Conservation (phyloP, 176 grass and related monocot species). For the Oryza coarctata region DNA sequence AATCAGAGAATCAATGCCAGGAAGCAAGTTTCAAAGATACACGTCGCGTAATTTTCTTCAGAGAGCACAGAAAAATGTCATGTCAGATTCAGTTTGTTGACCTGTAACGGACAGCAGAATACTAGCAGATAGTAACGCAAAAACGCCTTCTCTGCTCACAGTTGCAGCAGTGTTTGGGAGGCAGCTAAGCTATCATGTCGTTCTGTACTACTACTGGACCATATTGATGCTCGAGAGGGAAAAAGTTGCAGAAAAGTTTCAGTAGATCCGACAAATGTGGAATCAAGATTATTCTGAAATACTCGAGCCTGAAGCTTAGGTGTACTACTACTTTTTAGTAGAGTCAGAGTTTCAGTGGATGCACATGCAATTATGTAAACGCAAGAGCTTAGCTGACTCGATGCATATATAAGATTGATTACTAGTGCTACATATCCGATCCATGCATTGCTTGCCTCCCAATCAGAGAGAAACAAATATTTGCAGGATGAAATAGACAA, state of each 20-base stretch:
- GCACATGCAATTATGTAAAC: no score
- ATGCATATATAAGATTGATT: neutral
- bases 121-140: neutral
- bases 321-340: neutral
- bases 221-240: neutral
- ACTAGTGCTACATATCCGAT: neutral
- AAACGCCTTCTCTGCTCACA: slow-evolving; percentile 3
- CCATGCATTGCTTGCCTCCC: neutral
- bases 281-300: neutral
- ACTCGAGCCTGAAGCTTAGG: neutral
- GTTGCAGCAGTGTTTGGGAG: neutral
- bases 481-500: neutral
- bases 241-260: neutral
- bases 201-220: neutral
- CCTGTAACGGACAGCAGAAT: neutral
- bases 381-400: neutral
- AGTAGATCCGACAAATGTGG: neutral
- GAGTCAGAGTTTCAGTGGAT: neutral
- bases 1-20: neutral
- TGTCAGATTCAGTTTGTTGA: neutral
- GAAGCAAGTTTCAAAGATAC: neutral
- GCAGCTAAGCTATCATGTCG: neutral
- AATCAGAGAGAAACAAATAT: neutral
- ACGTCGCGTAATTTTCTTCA: neutral
- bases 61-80: neutral